phyloP scores from a whole-genome alignment of 2,329 filamentous ascomycete genomes.

The Trichoderma harzianum region DNA sequence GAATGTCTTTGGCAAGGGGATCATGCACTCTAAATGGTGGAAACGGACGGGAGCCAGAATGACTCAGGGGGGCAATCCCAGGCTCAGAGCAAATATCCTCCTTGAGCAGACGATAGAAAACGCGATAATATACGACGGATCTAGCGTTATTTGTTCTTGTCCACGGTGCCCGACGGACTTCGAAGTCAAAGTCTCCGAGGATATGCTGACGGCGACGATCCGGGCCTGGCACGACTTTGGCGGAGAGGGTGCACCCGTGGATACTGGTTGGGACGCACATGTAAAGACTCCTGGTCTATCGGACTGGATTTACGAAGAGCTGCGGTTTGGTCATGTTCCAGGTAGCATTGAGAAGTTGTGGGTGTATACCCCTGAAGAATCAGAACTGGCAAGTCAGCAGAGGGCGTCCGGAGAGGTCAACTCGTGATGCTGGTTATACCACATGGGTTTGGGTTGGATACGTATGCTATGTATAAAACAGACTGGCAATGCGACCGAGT shows the following conservation, averaged over 20 bases:
- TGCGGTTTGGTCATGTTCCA: background rate
- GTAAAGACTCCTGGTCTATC: background rate
- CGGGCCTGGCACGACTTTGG: background rate
- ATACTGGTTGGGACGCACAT: background rate
- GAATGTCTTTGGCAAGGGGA: background rate
- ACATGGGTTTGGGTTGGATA: background rate
- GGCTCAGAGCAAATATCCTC: background rate
- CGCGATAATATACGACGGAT: background rate
- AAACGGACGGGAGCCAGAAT: accelerated
- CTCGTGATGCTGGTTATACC: background rate
- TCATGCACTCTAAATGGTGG: background rate
- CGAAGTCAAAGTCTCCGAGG: background rate
- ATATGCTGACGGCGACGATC: background rate
- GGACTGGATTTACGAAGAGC: background rate
- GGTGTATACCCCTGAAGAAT: background rate
- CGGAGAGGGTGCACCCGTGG: background rate
- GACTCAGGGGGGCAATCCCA: background rate
- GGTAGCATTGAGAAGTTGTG: background rate
- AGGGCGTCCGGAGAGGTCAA: background rate
- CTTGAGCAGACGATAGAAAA: background rate
- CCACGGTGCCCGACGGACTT: background rate
- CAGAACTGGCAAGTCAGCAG: background rate
- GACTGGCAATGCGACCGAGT: background rate
- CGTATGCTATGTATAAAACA: background rate
- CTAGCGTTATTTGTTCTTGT: background rate